Evolutionary conservation across 345 rosid species (phyloP).

Genomic region (Eucalyptus leucophloia): DNA sequence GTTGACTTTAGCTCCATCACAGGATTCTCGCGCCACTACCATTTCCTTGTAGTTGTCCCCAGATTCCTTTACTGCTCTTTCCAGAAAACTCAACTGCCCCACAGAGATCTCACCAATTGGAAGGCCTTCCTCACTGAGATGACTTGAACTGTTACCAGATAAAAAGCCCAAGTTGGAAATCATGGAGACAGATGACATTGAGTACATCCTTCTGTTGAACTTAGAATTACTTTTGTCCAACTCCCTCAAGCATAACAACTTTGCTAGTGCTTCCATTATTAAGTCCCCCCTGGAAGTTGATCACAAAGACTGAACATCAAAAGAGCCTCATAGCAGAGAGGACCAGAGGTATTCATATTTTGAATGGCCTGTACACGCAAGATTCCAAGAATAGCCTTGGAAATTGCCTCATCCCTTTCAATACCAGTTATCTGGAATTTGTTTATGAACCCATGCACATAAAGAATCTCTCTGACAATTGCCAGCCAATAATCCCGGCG

Average conservation of each 20-base stretch:
- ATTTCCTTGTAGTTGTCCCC: slow-evolving; percentile 59
- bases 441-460: slow-evolving; percentile 49
- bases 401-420: slow-evolving; percentile 60
- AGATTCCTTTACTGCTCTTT: slow-evolving; percentile 65
- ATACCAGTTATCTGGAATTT: slow-evolving; percentile 54
- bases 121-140: slow-evolving; percentile 28
- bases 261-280: slow-evolving; percentile 75
- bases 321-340: slow-evolving; percentile 30
- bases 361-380: slow-evolving; percentile 69
- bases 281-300: slow-evolving; percentile 95
- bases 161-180: slow-evolving; percentile 66
- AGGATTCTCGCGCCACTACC: slow-evolving; percentile 60
- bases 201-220: slow-evolving; percentile 42
- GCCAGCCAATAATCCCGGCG: slow-evolving; percentile 93
- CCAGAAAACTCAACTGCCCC: slow-evolving; percentile 76
- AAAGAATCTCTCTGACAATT: slow-evolving; percentile 55
- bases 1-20: slow-evolving; percentile 75
- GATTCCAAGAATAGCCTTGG: slow-evolving; percentile 76
- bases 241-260: slow-evolving; percentile 39
- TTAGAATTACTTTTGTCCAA: slow-evolving; percentile 12
- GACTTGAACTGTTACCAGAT: slow-evolving; percentile 47
- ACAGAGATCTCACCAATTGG: slow-evolving; percentile 76
- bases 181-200: slow-evolving; percentile 60
- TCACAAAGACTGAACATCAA: slow-evolving; percentile 84
- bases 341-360: slow-evolving; percentile 30